Conservation (phyloP, 345 rosid species). For the Aegle marmelos region DNA sequence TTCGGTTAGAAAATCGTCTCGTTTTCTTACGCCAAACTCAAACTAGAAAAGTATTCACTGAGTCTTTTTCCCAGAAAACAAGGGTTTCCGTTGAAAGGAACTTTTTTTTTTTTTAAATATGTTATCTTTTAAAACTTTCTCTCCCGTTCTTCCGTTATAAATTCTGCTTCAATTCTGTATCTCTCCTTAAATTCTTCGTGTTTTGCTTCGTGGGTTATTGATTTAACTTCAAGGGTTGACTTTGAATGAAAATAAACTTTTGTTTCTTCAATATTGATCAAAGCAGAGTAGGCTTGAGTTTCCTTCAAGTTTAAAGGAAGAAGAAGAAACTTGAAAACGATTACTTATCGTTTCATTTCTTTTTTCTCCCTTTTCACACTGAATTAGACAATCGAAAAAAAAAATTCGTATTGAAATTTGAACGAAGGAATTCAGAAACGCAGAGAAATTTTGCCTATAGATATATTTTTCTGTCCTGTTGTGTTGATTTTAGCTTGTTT, state of each 20-base stretch:
- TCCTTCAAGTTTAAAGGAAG: conserved; percentile 31
- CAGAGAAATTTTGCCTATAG: not conserved
- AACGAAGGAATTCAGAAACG: conserved; percentile 8
- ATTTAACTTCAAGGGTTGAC: conserved; percentile 32
- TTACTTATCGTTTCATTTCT: not conserved
- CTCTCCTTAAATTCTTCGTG: conserved; percentile 6
- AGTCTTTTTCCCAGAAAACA: conserved; percentile 16
- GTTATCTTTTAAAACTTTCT: not conserved
- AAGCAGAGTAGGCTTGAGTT: conserved; percentile 41
- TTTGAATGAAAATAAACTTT: conserved; percentile 15
- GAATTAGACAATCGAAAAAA: conserved; percentile 1
- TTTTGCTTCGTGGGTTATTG: conserved; percentile 10
- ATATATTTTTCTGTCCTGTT: conserved; percentile 6
- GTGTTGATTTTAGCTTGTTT: conserved; percentile 14
- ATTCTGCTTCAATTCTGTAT: not conserved
- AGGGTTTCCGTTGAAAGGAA: conserved; percentile 28
- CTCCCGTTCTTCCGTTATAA: conserved; percentile 6
- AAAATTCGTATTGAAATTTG: not conserved
- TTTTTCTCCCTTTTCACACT: not conserved
- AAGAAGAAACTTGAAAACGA: not conserved
- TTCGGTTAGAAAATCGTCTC: not conserved
- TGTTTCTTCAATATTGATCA: conserved; percentile 37
- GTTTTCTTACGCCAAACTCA: not conserved
- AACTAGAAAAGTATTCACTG: not conserved
- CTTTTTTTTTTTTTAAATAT: no score